A percentile compares a stretch with the other conserved stretches of the same genome.
Conservation (phyloP, 352 stramenopile genomes). For the Globisporangium spinosum region DNA sequence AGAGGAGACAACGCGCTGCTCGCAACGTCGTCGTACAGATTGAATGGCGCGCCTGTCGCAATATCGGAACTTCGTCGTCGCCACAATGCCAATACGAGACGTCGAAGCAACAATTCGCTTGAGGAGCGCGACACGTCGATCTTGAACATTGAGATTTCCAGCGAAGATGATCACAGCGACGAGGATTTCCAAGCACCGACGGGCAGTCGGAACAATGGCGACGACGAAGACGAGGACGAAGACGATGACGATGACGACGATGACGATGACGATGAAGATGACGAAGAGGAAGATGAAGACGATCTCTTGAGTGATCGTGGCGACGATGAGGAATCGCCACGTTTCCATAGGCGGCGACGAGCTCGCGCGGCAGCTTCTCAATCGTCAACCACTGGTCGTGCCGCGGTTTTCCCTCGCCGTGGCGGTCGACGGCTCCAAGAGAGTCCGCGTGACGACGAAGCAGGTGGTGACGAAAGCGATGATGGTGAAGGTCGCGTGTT, state of each 20-base stretch:
- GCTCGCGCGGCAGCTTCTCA: slow-evolving; percentile 19
- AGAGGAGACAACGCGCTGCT: slow-evolving; percentile 19
- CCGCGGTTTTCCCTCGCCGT: slow-evolving; percentile 28
- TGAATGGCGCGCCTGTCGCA: slow-evolving; percentile 70
- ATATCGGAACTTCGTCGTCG: slow-evolving; percentile 61
- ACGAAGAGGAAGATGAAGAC: slow-evolving; percentile 51
- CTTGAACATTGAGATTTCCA: slow-evolving; percentile 81
- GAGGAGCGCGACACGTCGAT: slow-evolving; percentile 84
- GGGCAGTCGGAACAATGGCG: slow-evolving; percentile 15
- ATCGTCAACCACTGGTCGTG: slow-evolving; percentile 7
- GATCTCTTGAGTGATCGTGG: slow-evolving; percentile 51
- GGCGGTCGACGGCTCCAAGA: slow-evolving; percentile 33
- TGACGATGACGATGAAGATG: slow-evolving; percentile 44
- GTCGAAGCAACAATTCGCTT: slow-evolving; percentile 35
- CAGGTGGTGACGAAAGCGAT: slow-evolving; percentile 7
- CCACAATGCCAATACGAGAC: slow-evolving; percentile 29
- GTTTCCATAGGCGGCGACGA: slow-evolving; percentile 34
- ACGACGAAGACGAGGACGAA: slow-evolving; percentile 38
- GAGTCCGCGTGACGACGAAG: slow-evolving; percentile 3
- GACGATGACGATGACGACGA: slow-evolving; percentile 36
- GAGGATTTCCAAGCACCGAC: slow-evolving; percentile 80
- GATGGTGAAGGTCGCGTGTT: slow-evolving; percentile 6
- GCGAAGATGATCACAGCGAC: slow-evolving; percentile 82
- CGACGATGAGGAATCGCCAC: slow-evolving; percentile 32
- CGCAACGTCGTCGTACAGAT: slow-evolving; percentile 50